Evolutionary conservation across 352 stramenopile species (phyloP).

Genomic region (Pythium myriotylum): DNA sequence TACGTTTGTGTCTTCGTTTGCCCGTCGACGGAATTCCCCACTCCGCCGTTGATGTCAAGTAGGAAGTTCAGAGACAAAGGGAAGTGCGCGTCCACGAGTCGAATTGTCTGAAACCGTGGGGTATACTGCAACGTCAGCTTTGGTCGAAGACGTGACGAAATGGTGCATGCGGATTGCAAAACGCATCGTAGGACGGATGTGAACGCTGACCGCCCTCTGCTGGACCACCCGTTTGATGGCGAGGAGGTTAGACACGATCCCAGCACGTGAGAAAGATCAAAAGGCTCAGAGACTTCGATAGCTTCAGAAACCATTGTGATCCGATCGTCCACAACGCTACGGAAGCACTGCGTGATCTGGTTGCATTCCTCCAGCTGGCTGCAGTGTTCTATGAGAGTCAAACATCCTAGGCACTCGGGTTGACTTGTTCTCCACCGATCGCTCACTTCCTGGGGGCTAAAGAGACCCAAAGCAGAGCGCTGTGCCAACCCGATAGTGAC

Average conservation of each 20-base stretch:
- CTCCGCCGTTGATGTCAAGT: slow-evolving; percentile 18
- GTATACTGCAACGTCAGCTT: slow-evolving; percentile 14
- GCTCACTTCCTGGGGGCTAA: not conserved
- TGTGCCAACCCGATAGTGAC: slow-evolving; percentile 6
- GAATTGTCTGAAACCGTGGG: slow-evolving; percentile 13
- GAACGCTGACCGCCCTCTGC: slow-evolving; percentile 11
- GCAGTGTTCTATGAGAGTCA: slow-evolving; percentile 1
- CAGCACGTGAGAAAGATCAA: slow-evolving; percentile 6
- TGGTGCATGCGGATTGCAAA: not conserved
- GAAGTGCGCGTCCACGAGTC: not conserved
- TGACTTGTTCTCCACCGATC: not conserved
- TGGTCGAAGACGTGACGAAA: not conserved
- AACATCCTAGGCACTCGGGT: slow-evolving; percentile 10
- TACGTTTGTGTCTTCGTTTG: not conserved
- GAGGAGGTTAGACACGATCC: slow-evolving; percentile 13
- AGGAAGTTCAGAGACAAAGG: slow-evolving; percentile 15
- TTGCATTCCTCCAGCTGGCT: slow-evolving; percentile 14
- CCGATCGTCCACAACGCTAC: not conserved
- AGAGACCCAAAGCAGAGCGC: not conserved
- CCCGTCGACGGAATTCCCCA: slow-evolving; percentile 1
- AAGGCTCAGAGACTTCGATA: not conserved
- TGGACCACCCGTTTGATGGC: slow-evolving; percentile 12
- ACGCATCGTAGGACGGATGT: slow-evolving; percentile 8
- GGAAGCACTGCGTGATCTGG: slow-evolving; percentile 18
- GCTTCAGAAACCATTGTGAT: slow-evolving; percentile 4